Base-by-base conservation (phyloP, 768 basidiomycete species). In the Clathrus columnatus region DNA sequence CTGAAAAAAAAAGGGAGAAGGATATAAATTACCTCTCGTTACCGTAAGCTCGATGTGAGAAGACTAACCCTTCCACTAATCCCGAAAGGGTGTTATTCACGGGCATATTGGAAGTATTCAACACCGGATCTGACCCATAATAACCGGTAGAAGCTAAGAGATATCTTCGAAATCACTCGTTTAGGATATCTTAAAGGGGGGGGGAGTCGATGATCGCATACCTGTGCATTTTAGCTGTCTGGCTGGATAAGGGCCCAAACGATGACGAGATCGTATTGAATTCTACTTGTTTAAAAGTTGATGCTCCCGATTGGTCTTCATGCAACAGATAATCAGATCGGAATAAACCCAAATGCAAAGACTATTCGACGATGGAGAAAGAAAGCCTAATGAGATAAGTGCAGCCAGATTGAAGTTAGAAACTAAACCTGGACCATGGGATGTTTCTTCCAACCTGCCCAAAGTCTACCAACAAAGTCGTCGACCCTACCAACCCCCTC, bases 221-320 rank as follows among this genome's bases (percentile, higher is more conserved):
- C 91, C 83, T 76, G 69, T 98, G 95, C 65, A 97, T 67, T 21
- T 81, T 79, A 3, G 85, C 75, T 8, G 76, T 72, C 32, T 73
- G 75, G 59, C 87, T 74, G 0, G 88, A 88, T 14, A 97, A 73
- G 1, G 83, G 64, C 0, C 92, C 95, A 67, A 97, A 95, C 0
- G 92, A 93, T 0, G 85, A 81, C 2, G 93, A 91, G 59, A 97
- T 94, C 7, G 95, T 96, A 66, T 99, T 99, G 72, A 97, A 96
- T 67, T 99, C 95, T 42, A 98, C 95, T 70, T 99, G 95, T 67
- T 93, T 95, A 59, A 99, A 69, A n/a, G 62, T 52, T n/a, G 61
- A n/a, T 14, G 50, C n/a, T 6, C 44, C 17, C 5, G 71, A 68
- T 14, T 73, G 63, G 26, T 70, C 66, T 27, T 64, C 64, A 61